These are phyloP conservation scores for Diutina neorugosa DNA, from an alignment of 1,139 yeast species.

Conservation along the genomic window DNA sequence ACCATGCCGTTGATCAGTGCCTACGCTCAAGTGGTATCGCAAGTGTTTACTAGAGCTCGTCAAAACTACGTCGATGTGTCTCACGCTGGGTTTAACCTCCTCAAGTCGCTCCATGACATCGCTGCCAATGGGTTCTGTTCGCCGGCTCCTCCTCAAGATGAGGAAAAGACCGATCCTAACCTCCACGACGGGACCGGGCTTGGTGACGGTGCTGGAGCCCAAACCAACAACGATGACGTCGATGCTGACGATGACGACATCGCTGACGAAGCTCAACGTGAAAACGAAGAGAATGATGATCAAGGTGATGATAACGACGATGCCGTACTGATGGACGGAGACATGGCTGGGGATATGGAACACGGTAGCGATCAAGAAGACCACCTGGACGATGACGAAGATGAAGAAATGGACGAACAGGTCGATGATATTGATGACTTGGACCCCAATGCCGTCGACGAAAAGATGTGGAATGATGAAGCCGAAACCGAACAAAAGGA, in stretches of 20 bases:
- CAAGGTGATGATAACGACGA: constrained; percentile 53
- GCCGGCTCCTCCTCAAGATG: constrained; percentile 68
- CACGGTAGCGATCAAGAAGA: constrained; percentile 64
- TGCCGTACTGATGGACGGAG: constrained; percentile 92
- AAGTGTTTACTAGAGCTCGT: constrained; percentile 29
- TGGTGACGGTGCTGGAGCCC: constrained; percentile 93
- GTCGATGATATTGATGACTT: constrained; percentile 80
- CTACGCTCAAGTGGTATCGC: constrained; percentile 33
- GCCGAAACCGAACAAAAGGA: constrained; percentile 63
- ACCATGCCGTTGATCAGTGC: constrained; percentile 46
- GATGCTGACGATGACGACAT: constrained; percentile 82
- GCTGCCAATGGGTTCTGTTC: constrained; percentile 89
- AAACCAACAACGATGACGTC: constrained; percentile 69
- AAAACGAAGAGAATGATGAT: constrained; percentile 44
- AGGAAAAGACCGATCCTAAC: constrained; percentile 37
- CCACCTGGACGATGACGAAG: constrained; percentile 33
- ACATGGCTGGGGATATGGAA: constrained; percentile 89
- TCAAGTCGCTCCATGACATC: constrained; percentile 44
- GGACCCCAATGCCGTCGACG: constrained; percentile 94
- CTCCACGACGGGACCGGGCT: constrained; percentile 87
- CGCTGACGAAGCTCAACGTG: constrained; percentile 77
- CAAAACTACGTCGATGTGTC: constrained; percentile 39
- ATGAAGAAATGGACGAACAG: constrained; percentile 73
- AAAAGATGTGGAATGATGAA: constrained; percentile 98
- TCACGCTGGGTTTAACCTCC: constrained; percentile 48